Evolutionary conservation across 345 rosid genomes (phyloP), one percentile per base, ranked within the genome.

Genomic region (Physaria fendleri): DNA sequence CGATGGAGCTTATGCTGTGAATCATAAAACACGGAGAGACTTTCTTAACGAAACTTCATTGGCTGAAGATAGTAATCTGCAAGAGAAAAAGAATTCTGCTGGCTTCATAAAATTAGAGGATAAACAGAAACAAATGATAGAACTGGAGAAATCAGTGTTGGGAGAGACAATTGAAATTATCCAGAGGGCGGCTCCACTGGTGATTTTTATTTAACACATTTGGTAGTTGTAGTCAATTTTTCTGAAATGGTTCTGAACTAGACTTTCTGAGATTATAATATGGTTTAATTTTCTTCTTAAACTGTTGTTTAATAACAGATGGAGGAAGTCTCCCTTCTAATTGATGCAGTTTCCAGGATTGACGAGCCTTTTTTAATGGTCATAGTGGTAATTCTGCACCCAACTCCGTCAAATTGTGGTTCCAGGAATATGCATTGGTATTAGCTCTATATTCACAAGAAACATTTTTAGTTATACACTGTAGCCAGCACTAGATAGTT

Each of bases 371-470:
- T 89, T 83, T 79, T 89, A 39, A 85, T 87, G 94, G 97, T 79
- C 62, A 89, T 93, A 85, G 97, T 87, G 95, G 97, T 93, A 93
- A 89, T 85, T 82, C 90, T 79, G 97, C 81, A 94, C 95, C 87
- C 91, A 93, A 83, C 87, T 83, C 78, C 99, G 68, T 82, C 86
- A 82, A 85, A 83, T 81, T 93, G 87, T 89, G 95, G 94, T 87
- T 83, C 94, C 88, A 76, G 82, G 95, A 76, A 83, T 83, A 77
- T 93, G 66, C 80, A 76, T 85, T 79, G 94, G 88, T 89, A 89
- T 87, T 85, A 81, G 90, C 97, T 85, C 95, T 79, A 55, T 76
- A 79, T 85, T 88, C 83, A 76, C 73, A 64, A 69, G 47, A 62
- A 78, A 56, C 30, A 44, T 56, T 62, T 56, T 64, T 51, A 16